Evolutionary conservation across 2,329 filamentous ascomycete genomes (phyloP).

Genomic region (Epichloe uncinata): DNA sequence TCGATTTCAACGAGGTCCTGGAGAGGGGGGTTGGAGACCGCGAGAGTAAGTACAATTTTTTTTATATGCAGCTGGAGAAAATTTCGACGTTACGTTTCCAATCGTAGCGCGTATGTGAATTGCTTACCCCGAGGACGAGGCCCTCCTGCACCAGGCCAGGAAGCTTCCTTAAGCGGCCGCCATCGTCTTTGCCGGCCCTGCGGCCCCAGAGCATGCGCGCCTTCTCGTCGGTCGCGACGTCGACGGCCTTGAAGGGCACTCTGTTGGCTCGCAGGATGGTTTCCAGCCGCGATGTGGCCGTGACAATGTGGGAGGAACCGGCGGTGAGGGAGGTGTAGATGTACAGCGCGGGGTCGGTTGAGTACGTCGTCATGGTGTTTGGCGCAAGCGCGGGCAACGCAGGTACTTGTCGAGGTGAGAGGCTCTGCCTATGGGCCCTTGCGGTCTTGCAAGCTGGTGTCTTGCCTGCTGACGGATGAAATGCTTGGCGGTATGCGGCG

Average conservation of each 20-base stretch:
- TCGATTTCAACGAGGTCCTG: conserved; percentile 90
- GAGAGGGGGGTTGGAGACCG: not conserved
- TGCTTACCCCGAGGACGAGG: conserved; percentile 67
- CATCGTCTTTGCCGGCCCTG: conserved; percentile 57
- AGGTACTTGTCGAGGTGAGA: not conserved
- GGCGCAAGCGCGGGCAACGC: not conserved
- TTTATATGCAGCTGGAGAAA: too few relatives aligned
- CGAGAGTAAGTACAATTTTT: not conserved
- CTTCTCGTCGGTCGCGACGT: conserved; percentile 80
- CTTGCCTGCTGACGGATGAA: not conserved
- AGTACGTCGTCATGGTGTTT: conserved; percentile 29
- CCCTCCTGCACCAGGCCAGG: conserved; percentile 83
- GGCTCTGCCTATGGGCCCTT: too few relatives aligned
- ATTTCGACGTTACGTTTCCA: too few relatives aligned
- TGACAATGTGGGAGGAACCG: conserved; percentile 91
- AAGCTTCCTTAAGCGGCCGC: conserved; percentile 57
- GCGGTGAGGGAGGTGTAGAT: conserved; percentile 94
- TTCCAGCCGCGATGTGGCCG: conserved; percentile 87
- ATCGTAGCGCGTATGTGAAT: too few relatives aligned
- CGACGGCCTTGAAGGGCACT: conserved; percentile 84
- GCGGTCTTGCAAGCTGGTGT: too few relatives aligned
- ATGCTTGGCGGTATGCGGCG: not conserved
- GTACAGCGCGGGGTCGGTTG: conserved; percentile 63
- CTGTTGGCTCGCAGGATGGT: conserved; percentile 92
- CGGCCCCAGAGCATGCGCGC: conserved; percentile 82